phyloP scores from a whole-genome alignment of 768 basidiomycete genomes.

The Lentinula guzmanii region DNA sequence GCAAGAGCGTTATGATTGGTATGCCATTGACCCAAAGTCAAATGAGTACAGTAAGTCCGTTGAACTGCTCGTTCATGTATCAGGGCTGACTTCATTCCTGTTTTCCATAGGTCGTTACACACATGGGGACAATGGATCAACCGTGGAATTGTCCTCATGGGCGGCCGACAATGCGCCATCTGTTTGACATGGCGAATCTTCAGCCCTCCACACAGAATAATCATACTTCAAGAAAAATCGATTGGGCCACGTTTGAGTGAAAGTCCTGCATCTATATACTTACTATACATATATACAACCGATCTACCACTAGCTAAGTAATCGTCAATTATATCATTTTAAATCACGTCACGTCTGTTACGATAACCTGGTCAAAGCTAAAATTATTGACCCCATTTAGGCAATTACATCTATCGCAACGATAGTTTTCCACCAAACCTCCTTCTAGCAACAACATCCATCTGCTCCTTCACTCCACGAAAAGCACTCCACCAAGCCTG shows the following conservation, averaged over 20 bases:
- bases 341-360: too few species aligned
- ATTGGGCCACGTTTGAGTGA: background rate
- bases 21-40: conserved; percentile 69
- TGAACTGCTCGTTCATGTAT: background rate
- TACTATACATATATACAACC: too few species aligned
- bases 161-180: conserved; percentile 76
- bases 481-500: conserved; percentile 82
- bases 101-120: conserved; percentile 53
- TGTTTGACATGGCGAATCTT: conserved; percentile 40
- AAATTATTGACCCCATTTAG: background rate
- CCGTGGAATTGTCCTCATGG: conserved; percentile 91
- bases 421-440: conserved; percentile 71
- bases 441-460: conserved; percentile 59
- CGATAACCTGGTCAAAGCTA: background rate
- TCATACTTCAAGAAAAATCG: background rate
- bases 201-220: background rate
- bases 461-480: conserved; percentile 55
- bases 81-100: conserved; percentile 1
- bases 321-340: too few species aligned
- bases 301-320: too few species aligned
- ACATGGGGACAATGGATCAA: conserved; percentile 82
- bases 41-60: conserved; percentile 60
- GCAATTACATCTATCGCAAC: conserved; percentile 36
- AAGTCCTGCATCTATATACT: background rate
- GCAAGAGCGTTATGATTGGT: conserved; percentile 96